Percentiles rank a stretch among this genome's conserved stretches.
Evolutionary conservation across 148 eudicot species (phyloP).

Genomic region (Cornus florida): DNA sequence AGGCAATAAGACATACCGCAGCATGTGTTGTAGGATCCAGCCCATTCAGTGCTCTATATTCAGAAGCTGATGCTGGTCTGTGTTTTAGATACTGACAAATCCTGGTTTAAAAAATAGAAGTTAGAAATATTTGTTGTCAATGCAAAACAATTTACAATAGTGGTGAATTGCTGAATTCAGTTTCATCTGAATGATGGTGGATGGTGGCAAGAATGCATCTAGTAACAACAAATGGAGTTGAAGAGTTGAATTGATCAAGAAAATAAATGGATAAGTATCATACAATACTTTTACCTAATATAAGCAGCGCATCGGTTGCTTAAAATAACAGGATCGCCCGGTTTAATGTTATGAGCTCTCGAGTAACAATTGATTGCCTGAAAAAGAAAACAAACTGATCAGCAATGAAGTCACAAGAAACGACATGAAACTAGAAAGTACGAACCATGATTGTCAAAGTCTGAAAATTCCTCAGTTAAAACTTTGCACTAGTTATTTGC

Average conservation of each 20-base stretch:
- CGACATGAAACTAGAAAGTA: not conserved
- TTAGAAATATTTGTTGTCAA: not conserved
- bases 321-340: slow-evolving; percentile 72
- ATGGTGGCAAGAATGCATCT: not conserved
- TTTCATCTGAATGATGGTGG: not conserved
- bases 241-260: not conserved
- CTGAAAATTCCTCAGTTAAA: not conserved
- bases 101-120: slow-evolving; percentile 32
- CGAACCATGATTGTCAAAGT: not conserved
- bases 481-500: not conserved
- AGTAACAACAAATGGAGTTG: not conserved
- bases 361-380: slow-evolving; percentile 87
- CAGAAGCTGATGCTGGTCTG: slow-evolving; percentile 77
- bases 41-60: slow-evolving; percentile 73
- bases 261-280: not conserved
- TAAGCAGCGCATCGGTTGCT: slow-evolving; percentile 93
- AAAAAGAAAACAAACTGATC: slow-evolving; percentile 12
- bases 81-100: slow-evolving; percentile 60
- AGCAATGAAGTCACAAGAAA: slow-evolving; percentile 9
- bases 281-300: slow-evolving; percentile 53
- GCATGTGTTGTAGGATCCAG: slow-evolving; percentile 92
- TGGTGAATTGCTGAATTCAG: not conserved
- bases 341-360: slow-evolving; percentile 72
- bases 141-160: not conserved
- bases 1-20: slow-evolving; percentile 49